Conservation (phyloP, 2,329 filamentous ascomycete genomes). For the Truncatella angustata region DNA sequence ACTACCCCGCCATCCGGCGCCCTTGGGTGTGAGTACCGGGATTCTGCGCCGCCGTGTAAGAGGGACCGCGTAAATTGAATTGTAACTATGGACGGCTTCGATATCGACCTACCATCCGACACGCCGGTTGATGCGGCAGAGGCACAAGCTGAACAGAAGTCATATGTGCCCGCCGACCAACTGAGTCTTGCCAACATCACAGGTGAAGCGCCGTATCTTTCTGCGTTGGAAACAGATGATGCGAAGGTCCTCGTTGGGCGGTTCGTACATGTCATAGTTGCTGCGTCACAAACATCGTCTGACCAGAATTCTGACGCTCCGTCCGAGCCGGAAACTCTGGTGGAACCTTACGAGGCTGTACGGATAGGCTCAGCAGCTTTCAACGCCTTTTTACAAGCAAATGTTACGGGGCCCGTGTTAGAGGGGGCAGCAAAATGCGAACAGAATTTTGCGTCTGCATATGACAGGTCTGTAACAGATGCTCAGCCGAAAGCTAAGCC, state of each 20-base stretch:
- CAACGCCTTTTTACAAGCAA: conserved; percentile 69
- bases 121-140: background rate
- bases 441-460: conserved; percentile 32
- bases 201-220: conserved; percentile 18
- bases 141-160: background rate
- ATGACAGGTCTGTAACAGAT: conserved; percentile 15
- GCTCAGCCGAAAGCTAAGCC: background rate
- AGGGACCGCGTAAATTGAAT: background rate
- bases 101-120: conserved; percentile 6
- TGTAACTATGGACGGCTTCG: conserved; percentile 2
- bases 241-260: conserved; percentile 15
- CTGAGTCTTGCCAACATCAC: conserved; percentile 5
- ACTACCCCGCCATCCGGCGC: background rate
- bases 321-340: too few species aligned
- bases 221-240: conserved; percentile 14
- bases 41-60: background rate
- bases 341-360: conserved; percentile 18
- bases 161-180: conserved; percentile 3
- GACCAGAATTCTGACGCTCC: too few species aligned
- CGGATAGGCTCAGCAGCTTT: conserved; percentile 61
- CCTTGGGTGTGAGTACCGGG: too few species aligned
- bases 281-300: too few species aligned
- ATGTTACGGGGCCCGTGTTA: conserved; percentile 72
- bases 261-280: conserved; percentile 15
- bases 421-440: conserved; percentile 23